phyloP scores from a whole-genome alignment of 2,329 filamentous ascomycete species.

The Ophiostoma quercus region DNA sequence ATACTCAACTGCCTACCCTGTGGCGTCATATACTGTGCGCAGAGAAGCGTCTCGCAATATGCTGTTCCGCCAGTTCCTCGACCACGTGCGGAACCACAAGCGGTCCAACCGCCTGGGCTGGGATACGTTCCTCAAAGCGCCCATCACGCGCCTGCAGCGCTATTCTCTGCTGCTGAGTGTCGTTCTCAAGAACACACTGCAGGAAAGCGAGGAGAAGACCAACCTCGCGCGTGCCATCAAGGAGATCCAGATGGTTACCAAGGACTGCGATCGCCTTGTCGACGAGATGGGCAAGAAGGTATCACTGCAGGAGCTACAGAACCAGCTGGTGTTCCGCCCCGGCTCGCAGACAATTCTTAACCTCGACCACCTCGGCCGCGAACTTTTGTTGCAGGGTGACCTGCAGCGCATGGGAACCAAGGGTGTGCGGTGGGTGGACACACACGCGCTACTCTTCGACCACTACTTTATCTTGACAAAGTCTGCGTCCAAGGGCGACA shows the following conservation, averaged over 20 bases:
- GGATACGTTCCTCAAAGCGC: conserved; percentile 90
- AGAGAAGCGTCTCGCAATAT: conserved; percentile 81
- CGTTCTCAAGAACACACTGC: conserved; percentile 75
- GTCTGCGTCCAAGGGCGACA: conserved; percentile 62
- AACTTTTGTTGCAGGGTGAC: conserved; percentile 84
- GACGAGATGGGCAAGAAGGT: conserved; percentile 90
- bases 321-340: conserved; percentile 77
- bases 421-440: conserved; percentile 89
- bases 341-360: conserved; percentile 88
- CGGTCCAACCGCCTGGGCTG: conserved; percentile 79
- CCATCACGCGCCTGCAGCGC: conserved; percentile 85
- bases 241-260: conserved; percentile 82
- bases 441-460: conserved; percentile 88
- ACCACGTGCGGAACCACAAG: conserved; percentile 71
- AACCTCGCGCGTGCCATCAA: conserved; percentile 80
- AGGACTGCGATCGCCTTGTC: conserved; percentile 88
- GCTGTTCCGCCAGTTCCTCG: conserved; percentile 79
- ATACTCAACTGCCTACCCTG: conserved; percentile 82
- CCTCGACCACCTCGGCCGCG: conserved; percentile 85
- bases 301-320: conserved; percentile 74
- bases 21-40: conserved; percentile 74
- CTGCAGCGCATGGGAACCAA: conserved; percentile 83
- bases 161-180: conserved; percentile 79
- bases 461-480: conserved; percentile 95
- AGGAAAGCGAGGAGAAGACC: conserved; percentile 82